phyloP scores from a whole-genome alignment of 2,329 filamentous ascomycete genomes.

The Cordyceps militaris region DNA sequence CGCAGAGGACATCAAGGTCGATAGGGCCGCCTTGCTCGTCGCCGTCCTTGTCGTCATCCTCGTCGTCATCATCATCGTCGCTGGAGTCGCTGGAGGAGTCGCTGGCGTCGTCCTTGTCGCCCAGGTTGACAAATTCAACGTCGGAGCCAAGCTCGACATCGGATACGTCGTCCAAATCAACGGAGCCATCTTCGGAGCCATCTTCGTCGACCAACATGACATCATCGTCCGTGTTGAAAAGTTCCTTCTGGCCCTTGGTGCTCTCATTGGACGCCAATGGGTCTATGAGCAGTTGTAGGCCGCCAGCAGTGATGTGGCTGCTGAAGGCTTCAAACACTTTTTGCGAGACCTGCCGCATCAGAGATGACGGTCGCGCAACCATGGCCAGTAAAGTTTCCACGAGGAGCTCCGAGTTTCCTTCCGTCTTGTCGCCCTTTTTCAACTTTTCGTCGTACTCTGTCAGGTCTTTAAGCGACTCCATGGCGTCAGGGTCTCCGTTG shows the following conservation, averaged over 20 bases:
- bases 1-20: constrained; percentile 66
- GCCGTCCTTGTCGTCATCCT: constrained; percentile 33
- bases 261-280: constrained; percentile 76
- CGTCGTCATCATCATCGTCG: constrained; percentile 37
- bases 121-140: constrained; percentile 41
- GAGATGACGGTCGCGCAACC: constrained; percentile 72
- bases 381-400: constrained; percentile 89
- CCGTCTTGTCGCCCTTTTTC: constrained; percentile 45
- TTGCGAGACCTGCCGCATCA: constrained; percentile 80
- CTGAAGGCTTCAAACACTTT: constrained; percentile 84
- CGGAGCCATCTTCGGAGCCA: constrained; percentile 28
- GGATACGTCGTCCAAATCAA: constrained; percentile 29
- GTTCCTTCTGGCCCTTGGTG: constrained; percentile 71
- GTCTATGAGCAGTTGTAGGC: constrained; percentile 58
- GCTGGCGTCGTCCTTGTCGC: constrained; percentile 34
- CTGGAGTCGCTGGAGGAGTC: constrained; percentile 41
- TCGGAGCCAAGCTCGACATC: constrained; percentile 44
- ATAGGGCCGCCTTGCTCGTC: constrained; percentile 38
- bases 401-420: constrained; percentile 60
- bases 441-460: constrained; percentile 65
- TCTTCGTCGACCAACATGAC: constrained; percentile 46
- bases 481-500: constrained; percentile 78
- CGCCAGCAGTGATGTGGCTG: constrained; percentile 62
- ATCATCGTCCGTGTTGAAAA: constrained; percentile 68
- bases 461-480: constrained; percentile 77